Conservation (phyloP, 2,329 filamentous ascomycete genomes). For the Fusarium tjaetaba region DNA sequence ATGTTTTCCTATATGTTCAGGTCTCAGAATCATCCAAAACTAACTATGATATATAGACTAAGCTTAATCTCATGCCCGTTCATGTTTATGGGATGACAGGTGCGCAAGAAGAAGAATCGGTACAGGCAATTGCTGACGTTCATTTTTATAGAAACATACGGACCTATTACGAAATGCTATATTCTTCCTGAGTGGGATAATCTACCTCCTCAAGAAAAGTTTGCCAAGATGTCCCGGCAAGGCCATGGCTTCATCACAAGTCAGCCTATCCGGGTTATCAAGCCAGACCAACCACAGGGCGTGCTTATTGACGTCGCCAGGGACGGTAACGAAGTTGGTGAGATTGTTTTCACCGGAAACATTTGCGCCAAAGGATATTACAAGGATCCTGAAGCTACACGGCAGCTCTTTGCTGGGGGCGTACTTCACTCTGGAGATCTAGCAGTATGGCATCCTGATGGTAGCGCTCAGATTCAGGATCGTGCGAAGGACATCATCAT, state of each 20-base stretch:
- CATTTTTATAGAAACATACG: conserved; percentile 76
- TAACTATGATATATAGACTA: conserved; percentile 45
- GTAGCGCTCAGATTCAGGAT: conserved; percentile 90
- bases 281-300: conserved; percentile 76
- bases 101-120: conserved; percentile 13
- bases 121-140: neutral
- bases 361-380: conserved; percentile 93
- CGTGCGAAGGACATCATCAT: conserved; percentile 99
- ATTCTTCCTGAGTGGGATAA: conserved; percentile 85
- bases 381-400: conserved; percentile 86
- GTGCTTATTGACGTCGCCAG: conserved; percentile 57
- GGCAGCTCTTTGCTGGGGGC: conserved; percentile 87
- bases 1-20: conserved; percentile 1
- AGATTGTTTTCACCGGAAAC: conserved; percentile 86
- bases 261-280: conserved; percentile 83
- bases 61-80: conserved; percentile 85
- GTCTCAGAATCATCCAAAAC: neutral
- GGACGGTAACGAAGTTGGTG: conserved; percentile 61
- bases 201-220: conserved; percentile 79
- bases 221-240: conserved; percentile 90
- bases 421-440: conserved; percentile 90
- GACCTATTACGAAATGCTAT: conserved; percentile 95
- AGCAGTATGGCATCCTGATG: conserved; percentile 92
- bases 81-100: conserved; percentile 87
- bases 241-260: conserved; percentile 91